Evolutionary conservation across 306 rosid genomes (phyloP), one percentile per base, ranked within the genome.

Genomic region (Alnus glutinosa): DNA sequence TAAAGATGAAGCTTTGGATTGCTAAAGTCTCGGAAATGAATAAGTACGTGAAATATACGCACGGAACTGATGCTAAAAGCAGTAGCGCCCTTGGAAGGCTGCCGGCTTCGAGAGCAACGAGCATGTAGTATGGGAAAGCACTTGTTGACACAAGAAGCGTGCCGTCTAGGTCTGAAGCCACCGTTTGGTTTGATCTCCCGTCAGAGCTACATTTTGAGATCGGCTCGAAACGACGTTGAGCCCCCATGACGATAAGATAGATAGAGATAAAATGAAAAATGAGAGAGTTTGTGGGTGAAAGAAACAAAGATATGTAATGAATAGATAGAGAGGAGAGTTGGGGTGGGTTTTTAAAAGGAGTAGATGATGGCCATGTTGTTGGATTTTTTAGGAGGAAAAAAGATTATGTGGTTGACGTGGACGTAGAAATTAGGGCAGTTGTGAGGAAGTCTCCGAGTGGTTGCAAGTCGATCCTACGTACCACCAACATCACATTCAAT

Each of bases 81-180:
- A 92, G 0, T 0, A 95, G 81, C 1, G 86, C 98, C 48, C 98
- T 84, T 1, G 93, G 46, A 74, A 90, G 68, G 71, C 93, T 95
- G 0, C 98, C 98, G 3, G 98, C 98, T 74, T 95, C 98, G 2
- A 93, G 72, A 46, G 98, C 98, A 1, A 95, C 75, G 4, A 95
- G 98, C 98, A 95, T 85, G 92, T 82, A 95, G 80, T 95, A 95
- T 0, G 98, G 98, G 47, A 95, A 95, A 50, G 97, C 98, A 14
- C 83, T 88, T 0, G 81, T 68, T 0, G 98, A 93, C 19, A 90
- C 61, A 1, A 92, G 89, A 18, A 95, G 93, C 0, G 98, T 93
- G 71, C 98, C 98, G 10, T 93, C 98, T 2, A 95, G 73, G 83
- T 93, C 97, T 0, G 98, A 88, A 3, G 94, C 97, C 2, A 95